A percentile compares a stretch with the other conserved stretches of the same genome.
These are phyloP conservation scores for Vigna radiata DNA, from an alignment of 306 rosid genomes.

Conservation along the genomic window DNA sequence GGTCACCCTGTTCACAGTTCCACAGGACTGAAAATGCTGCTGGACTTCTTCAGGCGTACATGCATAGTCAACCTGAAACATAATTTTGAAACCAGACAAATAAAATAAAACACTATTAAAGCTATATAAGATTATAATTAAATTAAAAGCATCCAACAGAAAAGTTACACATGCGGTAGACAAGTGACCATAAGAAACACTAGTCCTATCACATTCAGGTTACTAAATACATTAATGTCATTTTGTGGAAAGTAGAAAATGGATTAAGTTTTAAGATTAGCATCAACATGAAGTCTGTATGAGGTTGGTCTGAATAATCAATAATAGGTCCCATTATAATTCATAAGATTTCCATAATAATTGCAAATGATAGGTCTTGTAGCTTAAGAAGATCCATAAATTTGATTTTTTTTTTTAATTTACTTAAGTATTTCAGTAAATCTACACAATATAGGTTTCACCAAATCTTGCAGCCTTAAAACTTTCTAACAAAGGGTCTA, in stretches of 20 bases:
- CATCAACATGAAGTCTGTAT: background rate
- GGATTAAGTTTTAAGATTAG: background rate
- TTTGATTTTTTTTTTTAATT: background rate
- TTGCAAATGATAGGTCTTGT: background rate
- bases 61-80: constrained; percentile 90
- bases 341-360: constrained; percentile 1
- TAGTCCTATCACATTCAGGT: constrained; percentile 24
- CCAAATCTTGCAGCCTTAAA: too few relatives aligned
- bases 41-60: constrained; percentile 99
- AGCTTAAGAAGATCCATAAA: constrained; percentile 1
- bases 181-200: constrained; percentile 18
- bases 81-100: constrained; percentile 40
- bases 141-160: constrained; percentile 8
- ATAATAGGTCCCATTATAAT: constrained; percentile 1
- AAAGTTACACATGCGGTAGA: background rate
- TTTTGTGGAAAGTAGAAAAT: constrained; percentile 31
- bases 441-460: background rate
- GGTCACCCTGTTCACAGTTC: constrained; percentile 98
- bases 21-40: constrained; percentile 99
- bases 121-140: constrained; percentile 11
- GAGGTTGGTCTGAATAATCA: background rate
- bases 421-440: background rate
- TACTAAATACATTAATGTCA: constrained; percentile 29
- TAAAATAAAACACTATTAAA: constrained; percentile 27
- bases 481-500: too few relatives aligned